Percentiles rank a stretch among this genome's conserved stretches.
phyloP scores from a whole-genome alignment of 257 asterid genomes.

The Fraxinus cuspidata region DNA sequence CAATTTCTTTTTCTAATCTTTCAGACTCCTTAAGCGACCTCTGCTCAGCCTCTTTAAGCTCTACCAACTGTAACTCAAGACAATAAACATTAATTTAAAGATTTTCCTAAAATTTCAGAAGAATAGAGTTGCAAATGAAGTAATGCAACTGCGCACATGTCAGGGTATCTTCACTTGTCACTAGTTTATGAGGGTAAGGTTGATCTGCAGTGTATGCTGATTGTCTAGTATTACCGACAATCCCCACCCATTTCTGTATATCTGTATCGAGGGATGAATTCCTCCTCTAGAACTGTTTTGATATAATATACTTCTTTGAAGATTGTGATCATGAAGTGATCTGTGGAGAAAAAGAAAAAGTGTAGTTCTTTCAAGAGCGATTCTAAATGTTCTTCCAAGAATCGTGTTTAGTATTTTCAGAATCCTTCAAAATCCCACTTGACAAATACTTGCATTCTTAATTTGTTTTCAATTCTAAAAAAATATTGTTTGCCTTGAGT shows the following conservation, averaged over 20 bases:
- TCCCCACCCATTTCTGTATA: neutral
- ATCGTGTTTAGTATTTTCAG: neutral
- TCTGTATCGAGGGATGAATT: neutral
- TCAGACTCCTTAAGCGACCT: constrained; percentile 74
- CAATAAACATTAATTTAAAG: constrained; percentile 31
- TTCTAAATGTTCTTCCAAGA: neutral
- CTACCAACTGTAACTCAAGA: constrained; percentile 69
- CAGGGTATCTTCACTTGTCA: neutral
- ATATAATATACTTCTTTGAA: neutral
- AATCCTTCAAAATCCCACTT: neutral
- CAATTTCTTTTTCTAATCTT: constrained; percentile 83
- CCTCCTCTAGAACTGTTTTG: neutral
- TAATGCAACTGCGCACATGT: neutral
- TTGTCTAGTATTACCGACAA: constrained; percentile 1
- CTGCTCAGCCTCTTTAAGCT: constrained; percentile 85
- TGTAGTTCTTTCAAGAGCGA: neutral
- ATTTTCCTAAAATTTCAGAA: constrained; percentile 17
- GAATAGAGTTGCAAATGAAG: neutral
- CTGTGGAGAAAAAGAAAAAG: neutral
- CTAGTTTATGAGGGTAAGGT: neutral
- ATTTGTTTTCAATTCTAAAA: constrained; percentile 7
- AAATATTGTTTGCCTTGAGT: constrained; percentile 13
- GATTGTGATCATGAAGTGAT: constrained; percentile 1
- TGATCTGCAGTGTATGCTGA: neutral
- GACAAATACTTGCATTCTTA: neutral